Conservation (phyloP, 2,329 filamentous ascomycete species). For the Scortechinia acanthostroma region DNA sequence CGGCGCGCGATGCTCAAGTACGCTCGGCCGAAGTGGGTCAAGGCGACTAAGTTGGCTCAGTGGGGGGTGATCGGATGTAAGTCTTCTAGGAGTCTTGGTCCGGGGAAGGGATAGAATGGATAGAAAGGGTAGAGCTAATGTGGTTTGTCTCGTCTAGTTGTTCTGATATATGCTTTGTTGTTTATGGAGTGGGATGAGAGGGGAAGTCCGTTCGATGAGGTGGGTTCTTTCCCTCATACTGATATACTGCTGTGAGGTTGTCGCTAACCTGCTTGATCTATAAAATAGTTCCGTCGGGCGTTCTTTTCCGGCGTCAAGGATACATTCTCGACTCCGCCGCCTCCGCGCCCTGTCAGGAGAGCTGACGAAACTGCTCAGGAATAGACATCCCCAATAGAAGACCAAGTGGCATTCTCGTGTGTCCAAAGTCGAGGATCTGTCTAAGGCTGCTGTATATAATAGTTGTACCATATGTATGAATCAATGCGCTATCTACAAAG, state of each 20-base stretch:
- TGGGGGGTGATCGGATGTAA: constrained; percentile 41
- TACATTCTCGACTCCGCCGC: constrained; percentile 19
- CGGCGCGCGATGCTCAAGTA: constrained; percentile 53
- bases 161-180: constrained; percentile 28
- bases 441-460: too few relatives aligned
- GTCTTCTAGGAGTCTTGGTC: constrained; percentile 9
- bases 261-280: not conserved
- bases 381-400: too few relatives aligned
- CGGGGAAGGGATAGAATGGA: too few relatives aligned
- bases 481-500: too few relatives aligned
- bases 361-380: too few relatives aligned
- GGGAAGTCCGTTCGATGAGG: constrained; percentile 26
- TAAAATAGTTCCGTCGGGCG: constrained; percentile 17
- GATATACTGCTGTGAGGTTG: too few relatives aligned
- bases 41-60: constrained; percentile 46
- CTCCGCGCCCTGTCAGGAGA: constrained; percentile 8
- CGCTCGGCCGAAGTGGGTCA: constrained; percentile 48
- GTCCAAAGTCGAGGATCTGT: too few relatives aligned
- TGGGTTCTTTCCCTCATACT: constrained; percentile 13
- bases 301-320: constrained; percentile 19
- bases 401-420: too few relatives aligned
- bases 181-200: constrained; percentile 33
- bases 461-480: too few relatives aligned
- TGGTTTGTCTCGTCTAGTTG: too few relatives aligned
- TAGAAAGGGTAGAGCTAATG: constrained; percentile 4